Percentiles rank a stretch among this genome's conserved stretches.
phyloP scores from a whole-genome alignment of 2,329 filamentous ascomycete genomes.

The Dactylellina cionopaga region DNA sequence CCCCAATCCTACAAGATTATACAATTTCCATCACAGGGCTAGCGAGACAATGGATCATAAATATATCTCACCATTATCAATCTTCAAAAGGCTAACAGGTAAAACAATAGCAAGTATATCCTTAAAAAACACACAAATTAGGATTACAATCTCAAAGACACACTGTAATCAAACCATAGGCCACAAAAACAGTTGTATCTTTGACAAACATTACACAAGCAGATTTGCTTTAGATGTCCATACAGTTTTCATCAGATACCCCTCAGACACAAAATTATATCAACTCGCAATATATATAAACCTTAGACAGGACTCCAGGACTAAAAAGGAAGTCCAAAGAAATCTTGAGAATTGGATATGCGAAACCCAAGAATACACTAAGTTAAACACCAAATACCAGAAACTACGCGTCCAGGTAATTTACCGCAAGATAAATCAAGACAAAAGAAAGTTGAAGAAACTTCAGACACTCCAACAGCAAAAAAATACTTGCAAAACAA shows the following conservation, averaged over 20 bases:
- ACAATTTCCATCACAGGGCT: background rate
- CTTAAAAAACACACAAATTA: background rate
- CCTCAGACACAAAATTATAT: background rate
- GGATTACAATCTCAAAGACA: background rate
- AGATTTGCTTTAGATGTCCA: constrained; percentile 3
- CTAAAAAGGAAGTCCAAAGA: background rate
- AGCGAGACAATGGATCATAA: constrained; percentile 7
- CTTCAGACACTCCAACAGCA: background rate
- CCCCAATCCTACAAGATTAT: constrained; percentile 3
- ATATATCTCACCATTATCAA: background rate
- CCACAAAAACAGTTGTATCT: background rate
- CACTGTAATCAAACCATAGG: background rate
- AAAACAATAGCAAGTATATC: background rate
- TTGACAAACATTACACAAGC: constrained; percentile 1
- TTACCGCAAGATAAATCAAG: background rate
- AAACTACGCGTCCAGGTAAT: background rate
- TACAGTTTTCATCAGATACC: background rate
- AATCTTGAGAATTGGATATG: background rate
- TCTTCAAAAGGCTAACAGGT: background rate
- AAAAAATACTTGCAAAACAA: constrained; percentile 1
- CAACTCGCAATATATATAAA: constrained; percentile 13
- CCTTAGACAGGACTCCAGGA: background rate
- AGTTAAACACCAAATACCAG: background rate
- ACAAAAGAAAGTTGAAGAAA: background rate
- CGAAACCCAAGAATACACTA: background rate